Evolutionary conservation across 2,329 filamentous ascomycete species (phyloP).

Genomic region (Emergomyces pasteurianus): DNA sequence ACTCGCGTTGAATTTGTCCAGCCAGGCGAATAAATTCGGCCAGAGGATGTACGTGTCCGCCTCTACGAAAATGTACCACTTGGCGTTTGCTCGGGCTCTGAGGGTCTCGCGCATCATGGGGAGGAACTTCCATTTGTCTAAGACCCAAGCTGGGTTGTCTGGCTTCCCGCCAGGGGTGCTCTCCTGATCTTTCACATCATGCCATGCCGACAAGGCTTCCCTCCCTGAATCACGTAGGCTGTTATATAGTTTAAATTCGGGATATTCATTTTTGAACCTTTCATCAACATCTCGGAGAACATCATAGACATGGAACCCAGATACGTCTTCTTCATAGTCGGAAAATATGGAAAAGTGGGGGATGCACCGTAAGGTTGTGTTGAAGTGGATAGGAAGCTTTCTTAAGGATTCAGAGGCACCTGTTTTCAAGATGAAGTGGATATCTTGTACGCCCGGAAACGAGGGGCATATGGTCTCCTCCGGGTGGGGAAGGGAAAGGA

Average conservation of each 20-base stretch:
- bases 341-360: conserved; percentile 47
- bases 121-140: conserved; percentile 49
- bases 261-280: conserved; percentile 26
- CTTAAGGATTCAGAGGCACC: conserved; percentile 45
- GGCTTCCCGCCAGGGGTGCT: conserved; percentile 30
- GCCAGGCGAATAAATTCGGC: conserved; percentile 42
- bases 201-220: conserved; percentile 27
- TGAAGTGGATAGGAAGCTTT: conserved; percentile 44
- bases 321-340: conserved; percentile 43
- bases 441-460: conserved; percentile 29
- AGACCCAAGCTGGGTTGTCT: conserved; percentile 39
- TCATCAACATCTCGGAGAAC: conserved; percentile 35
- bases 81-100: conserved; percentile 33
- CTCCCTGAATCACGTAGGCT: conserved; percentile 34
- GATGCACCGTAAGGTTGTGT: conserved; percentile 44
- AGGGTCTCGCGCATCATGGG: conserved; percentile 43
- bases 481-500: neutral
- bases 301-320: conserved; percentile 40
- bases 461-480: neutral
- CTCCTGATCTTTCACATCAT: conserved; percentile 18
- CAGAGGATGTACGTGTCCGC: conserved; percentile 47
- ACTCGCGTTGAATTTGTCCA: conserved; percentile 37
- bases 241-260: conserved; percentile 43
- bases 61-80: conserved; percentile 50
- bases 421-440: conserved; percentile 47